These are phyloP conservation scores for Murraya koenigii DNA, from an alignment of 345 rosid genomes.

Conservation along the genomic window DNA sequence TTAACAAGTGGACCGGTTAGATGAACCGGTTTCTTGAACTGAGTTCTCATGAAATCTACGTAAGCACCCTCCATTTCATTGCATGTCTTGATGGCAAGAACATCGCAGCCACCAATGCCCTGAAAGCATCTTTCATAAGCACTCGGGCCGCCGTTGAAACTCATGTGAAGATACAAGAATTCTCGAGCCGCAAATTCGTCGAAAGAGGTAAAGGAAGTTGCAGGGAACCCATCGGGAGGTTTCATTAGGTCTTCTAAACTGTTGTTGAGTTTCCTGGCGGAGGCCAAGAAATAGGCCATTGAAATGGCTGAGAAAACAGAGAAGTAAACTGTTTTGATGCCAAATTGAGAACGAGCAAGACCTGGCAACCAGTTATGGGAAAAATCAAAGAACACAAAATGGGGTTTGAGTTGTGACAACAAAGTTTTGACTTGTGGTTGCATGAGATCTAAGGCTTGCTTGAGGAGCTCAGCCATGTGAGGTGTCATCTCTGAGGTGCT, in stretches of 20 bases:
- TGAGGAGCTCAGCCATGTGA: conserved; percentile 21
- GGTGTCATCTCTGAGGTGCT: conserved; percentile 35
- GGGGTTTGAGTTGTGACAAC: conserved; percentile 26
- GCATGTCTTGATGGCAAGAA: conserved; percentile 21
- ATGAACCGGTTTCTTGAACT: conserved; percentile 25
- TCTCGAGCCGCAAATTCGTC: conserved; percentile 20
- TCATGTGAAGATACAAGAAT: conserved; percentile 9
- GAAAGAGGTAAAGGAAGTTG: conserved; percentile 4
- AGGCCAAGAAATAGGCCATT: conserved; percentile 13
- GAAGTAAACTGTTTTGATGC: conserved; percentile 20
- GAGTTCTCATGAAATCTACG: conserved; percentile 14
- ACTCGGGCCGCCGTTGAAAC: conserved; percentile 5
- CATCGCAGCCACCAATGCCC: neutral
- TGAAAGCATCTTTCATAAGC: conserved; percentile 9
- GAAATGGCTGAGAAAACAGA: conserved; percentile 21
- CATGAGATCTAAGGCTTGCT: conserved; percentile 30
- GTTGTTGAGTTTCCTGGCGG: conserved; percentile 14
- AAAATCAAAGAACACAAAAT: conserved; percentile 29
- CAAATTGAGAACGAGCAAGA: conserved; percentile 13
- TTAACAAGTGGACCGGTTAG: conserved; percentile 29
- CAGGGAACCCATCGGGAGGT: conserved; percentile 24
- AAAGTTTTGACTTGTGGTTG: conserved; percentile 24
- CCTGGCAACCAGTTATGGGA: conserved; percentile 15
- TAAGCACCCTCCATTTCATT: conserved; percentile 31
- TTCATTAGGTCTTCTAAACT: conserved; percentile 14